phyloP scores from a whole-genome alignment of 75 land plant species.

The Pinus taeda region DNA sequence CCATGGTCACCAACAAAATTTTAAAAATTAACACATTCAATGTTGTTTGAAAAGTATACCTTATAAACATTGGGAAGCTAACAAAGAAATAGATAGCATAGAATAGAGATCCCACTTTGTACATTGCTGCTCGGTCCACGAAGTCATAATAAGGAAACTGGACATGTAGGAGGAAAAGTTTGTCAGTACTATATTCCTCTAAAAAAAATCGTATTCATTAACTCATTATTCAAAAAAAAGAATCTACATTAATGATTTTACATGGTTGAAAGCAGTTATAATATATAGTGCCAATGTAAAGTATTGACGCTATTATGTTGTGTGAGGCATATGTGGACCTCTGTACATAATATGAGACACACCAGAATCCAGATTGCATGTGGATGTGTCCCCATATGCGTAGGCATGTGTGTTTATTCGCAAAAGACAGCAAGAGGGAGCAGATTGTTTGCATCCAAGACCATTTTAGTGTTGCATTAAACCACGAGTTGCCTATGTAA shows the following conservation, averaged over 20 bases:
- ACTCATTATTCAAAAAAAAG: background rate
- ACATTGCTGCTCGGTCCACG: conserved; percentile 84
- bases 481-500: no score
- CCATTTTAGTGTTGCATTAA: no score
- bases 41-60: conserved; percentile 31
- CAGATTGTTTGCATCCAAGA: no score
- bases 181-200: background rate
- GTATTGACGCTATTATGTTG: no score
- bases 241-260: background rate
- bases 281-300: background rate
- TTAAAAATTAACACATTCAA: background rate
- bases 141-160: conserved; percentile 97
- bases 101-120: conserved; percentile 92
- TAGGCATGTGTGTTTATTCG: no score
- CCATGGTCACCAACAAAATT: background rate
- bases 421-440: no score
- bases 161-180: conserved; percentile 9
- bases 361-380: no score
- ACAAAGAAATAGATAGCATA: conserved; percentile 92
- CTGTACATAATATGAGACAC: no score
- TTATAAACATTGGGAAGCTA: conserved; percentile 96
- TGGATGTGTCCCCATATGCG: no score
- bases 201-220: background rate
- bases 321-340: no score
- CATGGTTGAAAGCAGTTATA: background rate